phyloP scores from a whole-genome alignment of 495 filamentous ascomycete genomes.

The Xylaria scruposa region DNA sequence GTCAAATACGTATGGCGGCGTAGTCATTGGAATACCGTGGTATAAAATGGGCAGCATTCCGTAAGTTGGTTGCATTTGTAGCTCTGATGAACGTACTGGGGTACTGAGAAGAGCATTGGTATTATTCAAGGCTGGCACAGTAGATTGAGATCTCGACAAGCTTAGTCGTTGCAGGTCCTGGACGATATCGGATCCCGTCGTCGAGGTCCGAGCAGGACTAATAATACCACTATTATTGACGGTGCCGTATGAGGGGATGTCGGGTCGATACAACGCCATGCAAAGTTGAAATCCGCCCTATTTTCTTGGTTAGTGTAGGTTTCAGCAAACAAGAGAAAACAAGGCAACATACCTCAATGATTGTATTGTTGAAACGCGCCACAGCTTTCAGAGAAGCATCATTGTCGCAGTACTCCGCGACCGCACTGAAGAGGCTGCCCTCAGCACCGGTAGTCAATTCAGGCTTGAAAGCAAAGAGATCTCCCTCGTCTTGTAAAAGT shows the following conservation, averaged over 20 bases:
- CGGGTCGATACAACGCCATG: conserved; percentile 35
- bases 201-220: conserved; percentile 23
- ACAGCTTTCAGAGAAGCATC: conserved; percentile 44
- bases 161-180: conserved; percentile 37
- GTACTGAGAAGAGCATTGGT: conserved; percentile 40
- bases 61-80: conserved; percentile 36
- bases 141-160: conserved; percentile 33
- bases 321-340: conserved; percentile 24
- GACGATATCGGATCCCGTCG: conserved; percentile 29
- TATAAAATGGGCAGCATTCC: conserved; percentile 49
- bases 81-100: conserved; percentile 45
- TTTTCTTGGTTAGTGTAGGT: conserved; percentile 24
- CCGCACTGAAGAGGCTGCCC: conserved; percentile 46
- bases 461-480: conserved; percentile 59
- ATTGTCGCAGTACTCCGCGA: conserved; percentile 64
- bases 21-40: conserved; percentile 34
- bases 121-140: conserved; percentile 28
- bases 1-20: conserved; percentile 43
- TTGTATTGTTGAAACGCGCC: conserved; percentile 51
- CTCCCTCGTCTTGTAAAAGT: conserved; percentile 59
- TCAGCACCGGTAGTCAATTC: conserved; percentile 39
- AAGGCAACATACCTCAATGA: conserved; percentile 49
- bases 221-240: not conserved
- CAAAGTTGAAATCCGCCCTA: conserved; percentile 40
- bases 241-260: conserved; percentile 19